Evolutionary conservation across 2,329 filamentous ascomycete genomes (phyloP), one percentile per base, ranked within the genome.

Genomic region (Fusarium guadeloupense): DNA sequence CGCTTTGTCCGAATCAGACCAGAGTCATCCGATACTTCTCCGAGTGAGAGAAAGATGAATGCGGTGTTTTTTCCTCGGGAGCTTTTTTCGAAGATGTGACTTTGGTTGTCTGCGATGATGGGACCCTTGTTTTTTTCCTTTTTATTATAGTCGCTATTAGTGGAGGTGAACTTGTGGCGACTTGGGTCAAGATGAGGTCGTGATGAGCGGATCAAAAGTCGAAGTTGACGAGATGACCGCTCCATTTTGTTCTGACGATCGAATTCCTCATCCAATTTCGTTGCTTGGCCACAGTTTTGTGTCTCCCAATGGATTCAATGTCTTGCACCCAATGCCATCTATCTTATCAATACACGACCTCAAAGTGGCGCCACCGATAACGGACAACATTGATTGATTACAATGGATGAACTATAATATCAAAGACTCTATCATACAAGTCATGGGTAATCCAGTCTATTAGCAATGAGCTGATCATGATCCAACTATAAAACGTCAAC

Each of bases 311-410:
- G n/a, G n/a, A 25, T 25, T 9, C 23, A 25, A 33, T 35, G 38
- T 37, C 38, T 41, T 17, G 12, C 47, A 38, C 39, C n/a, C n/a
- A n/a, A 47, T 63, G 44, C 28, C 16, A 37, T 41, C 38, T 30
- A 13, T 30, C 14, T 30, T 33, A 17, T 26, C 6, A 9, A 62
- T 62, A 52, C 61, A 45, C 43, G 20, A 45, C 61, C 58, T 59
- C 30, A 41, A n/a, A 59, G 35, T 64, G 56, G 61, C 46, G 46
- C 54, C 40, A 58, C 61, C 61, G 56, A 64, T 65, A 65, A 62
- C 61, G 56, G 61, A 46, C 56, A 13, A 35, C 34, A 16, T 17
- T 19, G n/a, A n/a, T n/a, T n/a, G n/a, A n/a, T n/a, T n/a, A n/a
- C n/a, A n/a, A n/a, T n/a, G n/a, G n/a, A n/a, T n/a, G n/a, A n/a